Base-by-base conservation (phyloP, 306 rosid species). In the Dalbergia cultrata region DNA sequence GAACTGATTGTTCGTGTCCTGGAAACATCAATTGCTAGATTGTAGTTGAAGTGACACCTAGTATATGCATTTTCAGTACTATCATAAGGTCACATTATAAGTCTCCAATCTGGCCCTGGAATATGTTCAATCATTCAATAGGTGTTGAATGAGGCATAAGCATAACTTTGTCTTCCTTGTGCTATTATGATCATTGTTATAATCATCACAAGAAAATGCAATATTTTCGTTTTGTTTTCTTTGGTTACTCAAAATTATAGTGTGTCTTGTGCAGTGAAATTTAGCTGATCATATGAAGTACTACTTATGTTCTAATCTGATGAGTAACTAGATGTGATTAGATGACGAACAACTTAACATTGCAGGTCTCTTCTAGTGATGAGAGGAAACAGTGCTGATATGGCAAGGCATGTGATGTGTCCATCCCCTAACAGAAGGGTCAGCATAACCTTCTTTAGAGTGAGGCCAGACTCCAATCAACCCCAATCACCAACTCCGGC, bases 341-440 rank as follows among this genome's bases (percentile, higher is more conserved):
- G 37, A 43, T 56, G 58, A 64, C 43, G 45, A 21, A 47, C 35
- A 13, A 13, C 60, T 83, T 22, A 9, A 37, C 50, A 63, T 63
- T 85, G 78, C 87, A 96, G 99, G 86, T 92, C 97, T 50, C 92
- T 96, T 70, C 16, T 96, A 18, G 98, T 93, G 79, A 90, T 93
- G 99, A 96, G 99, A 75, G 99, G 99, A 74, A 92, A 96, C 90
- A 93, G 99, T 74, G 92, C 93, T 59, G 99, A 96, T 84, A 94
- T 87, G 93, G 97, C 99, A 44, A 88, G 98, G 71, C 99, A 96
- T n/a, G 99, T 96, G 69, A 96, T 93, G 92, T 93, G 97, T 77
- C 97, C 97, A 18, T 92, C 95, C 57, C 91, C 93, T 13, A 81
- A 70, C 84, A 83, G 87, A 84, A 89, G 99, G 91, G 89, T 84